phyloP scores from a whole-genome alignment of 2,329 filamentous ascomycete species.

The Grosmannia serpens region DNA sequence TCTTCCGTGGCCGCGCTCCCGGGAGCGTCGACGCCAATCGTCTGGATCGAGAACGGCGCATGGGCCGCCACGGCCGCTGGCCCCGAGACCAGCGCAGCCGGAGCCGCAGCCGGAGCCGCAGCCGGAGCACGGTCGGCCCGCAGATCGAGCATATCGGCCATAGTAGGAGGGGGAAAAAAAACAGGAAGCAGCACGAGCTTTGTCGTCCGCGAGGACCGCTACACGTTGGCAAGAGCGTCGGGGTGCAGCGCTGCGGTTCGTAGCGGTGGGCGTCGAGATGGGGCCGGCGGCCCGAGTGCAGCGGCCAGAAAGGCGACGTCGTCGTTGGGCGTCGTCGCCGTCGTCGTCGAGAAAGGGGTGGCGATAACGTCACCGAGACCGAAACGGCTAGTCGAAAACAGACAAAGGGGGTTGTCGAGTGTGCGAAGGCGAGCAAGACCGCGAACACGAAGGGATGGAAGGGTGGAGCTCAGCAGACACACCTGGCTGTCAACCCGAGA shows the following conservation, averaged over 20 bases:
- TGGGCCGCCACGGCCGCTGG: background rate
- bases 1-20: slow-evolving; percentile 2
- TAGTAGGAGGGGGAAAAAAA: background rate
- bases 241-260: too few relatives aligned
- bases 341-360: background rate
- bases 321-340: slow-evolving; percentile 1
- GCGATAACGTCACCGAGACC: background rate
- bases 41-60: slow-evolving; percentile 9
- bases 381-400: too few relatives aligned
- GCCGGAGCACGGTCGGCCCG: background rate
- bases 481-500: background rate
- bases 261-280: too few relatives aligned
- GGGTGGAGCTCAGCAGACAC: background rate
- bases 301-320: background rate
- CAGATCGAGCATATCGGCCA: background rate
- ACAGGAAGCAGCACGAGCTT: too few relatives aligned
- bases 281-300: background rate
- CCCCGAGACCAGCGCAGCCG: background rate
- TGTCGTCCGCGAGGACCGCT: too few relatives aligned
- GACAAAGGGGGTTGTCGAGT: too few relatives aligned
- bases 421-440: too few relatives aligned
- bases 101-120: background rate
- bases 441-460: too few relatives aligned
- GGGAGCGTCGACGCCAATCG: slow-evolving; percentile 2
- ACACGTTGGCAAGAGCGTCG: too few relatives aligned